phyloP scores from a whole-genome alignment of 2,329 filamentous ascomycete genomes.

The Colletotrichum musae region DNA sequence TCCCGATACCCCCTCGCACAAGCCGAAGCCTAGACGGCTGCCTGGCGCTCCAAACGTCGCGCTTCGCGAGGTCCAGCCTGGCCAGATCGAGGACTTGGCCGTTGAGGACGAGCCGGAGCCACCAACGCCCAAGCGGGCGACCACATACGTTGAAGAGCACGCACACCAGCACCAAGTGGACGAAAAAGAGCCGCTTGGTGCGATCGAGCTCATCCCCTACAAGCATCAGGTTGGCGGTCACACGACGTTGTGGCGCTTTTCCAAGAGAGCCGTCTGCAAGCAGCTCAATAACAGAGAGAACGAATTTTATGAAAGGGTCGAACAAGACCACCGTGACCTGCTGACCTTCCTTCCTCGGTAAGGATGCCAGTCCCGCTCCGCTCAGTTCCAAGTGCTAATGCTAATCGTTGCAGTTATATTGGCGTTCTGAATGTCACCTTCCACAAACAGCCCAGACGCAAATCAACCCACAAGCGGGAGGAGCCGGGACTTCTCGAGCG shows the following conservation, averaged over 20 bases:
- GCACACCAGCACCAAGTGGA: conserved; percentile 65
- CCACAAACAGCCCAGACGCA: conserved; percentile 83
- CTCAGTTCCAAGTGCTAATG: not conserved
- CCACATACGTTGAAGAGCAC: conserved; percentile 60
- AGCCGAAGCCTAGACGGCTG: conserved; percentile 37
- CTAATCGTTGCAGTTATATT: conserved; percentile 79
- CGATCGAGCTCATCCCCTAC: conserved; percentile 96
- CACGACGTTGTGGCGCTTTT: conserved; percentile 96
- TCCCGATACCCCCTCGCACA: conserved; percentile 27
- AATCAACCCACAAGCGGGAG: conserved; percentile 68
- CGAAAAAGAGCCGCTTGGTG: conserved; percentile 79
- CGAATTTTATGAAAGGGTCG: conserved; percentile 97
- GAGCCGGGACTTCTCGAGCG: conserved; percentile 51
- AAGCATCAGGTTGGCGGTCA: conserved; percentile 98
- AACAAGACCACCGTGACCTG: conserved; percentile 90
- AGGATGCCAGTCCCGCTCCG: conserved; percentile 43
- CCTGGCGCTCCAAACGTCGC: conserved; percentile 35
- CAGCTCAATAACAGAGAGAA: conserved; percentile 98
- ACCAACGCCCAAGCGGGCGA: conserved; percentile 51
- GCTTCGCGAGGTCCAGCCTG: conserved; percentile 50
- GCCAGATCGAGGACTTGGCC: conserved; percentile 56
- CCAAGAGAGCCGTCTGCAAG: conserved; percentile 95
- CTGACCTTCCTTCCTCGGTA: conserved; percentile 91
- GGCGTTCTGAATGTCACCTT: conserved; percentile 97
- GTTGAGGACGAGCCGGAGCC: conserved; percentile 60